Percentiles rank a stretch among this genome's conserved stretches.
These are phyloP conservation scores for Novymonas esmeraldas DNA, from an alignment of 208 protist genomes.

Conservation along the genomic window DNA sequence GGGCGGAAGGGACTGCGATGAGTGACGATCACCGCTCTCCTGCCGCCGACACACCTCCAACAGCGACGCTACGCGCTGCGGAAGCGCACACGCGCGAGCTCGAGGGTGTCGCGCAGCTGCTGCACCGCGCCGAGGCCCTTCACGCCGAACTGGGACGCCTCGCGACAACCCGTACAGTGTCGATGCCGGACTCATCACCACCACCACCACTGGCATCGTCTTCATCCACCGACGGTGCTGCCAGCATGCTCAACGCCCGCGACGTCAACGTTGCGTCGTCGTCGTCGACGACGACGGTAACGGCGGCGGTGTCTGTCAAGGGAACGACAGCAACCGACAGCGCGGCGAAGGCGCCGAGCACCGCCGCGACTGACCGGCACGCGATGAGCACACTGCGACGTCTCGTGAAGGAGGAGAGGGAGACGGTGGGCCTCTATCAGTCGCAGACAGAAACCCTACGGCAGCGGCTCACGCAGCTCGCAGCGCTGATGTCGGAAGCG, in stretches of 20 bases:
- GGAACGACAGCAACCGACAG: not conserved
- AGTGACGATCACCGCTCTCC: too few relatives aligned
- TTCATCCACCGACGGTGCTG: not conserved
- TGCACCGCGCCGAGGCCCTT: not conserved
- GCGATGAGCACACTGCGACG: slow-evolving; percentile 10
- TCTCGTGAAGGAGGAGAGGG: slow-evolving; percentile 16
- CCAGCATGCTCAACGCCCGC: not conserved
- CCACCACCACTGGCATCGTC: not conserved
- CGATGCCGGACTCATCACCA: not conserved
- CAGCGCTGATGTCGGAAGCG: slow-evolving; percentile 21
- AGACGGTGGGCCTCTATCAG: slow-evolving; percentile 18
- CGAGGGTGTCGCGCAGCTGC: not conserved
- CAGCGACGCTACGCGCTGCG: too few relatives aligned
- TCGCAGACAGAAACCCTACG: slow-evolving; percentile 11
- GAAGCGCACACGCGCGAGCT: not conserved
- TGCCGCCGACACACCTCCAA: too few relatives aligned
- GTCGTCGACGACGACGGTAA: too few relatives aligned
- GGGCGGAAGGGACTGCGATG: too few relatives aligned
- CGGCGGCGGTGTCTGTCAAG: too few relatives aligned
- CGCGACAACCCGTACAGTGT: not conserved
- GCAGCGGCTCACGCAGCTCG: slow-evolving; percentile 14
- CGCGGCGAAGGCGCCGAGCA: not conserved
- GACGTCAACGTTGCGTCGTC: not conserved
- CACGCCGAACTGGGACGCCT: slow-evolving; percentile 1
- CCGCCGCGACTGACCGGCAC: not conserved